Conservation (phyloP, 345 rosid species). For the Clarkia xantiana region DNA sequence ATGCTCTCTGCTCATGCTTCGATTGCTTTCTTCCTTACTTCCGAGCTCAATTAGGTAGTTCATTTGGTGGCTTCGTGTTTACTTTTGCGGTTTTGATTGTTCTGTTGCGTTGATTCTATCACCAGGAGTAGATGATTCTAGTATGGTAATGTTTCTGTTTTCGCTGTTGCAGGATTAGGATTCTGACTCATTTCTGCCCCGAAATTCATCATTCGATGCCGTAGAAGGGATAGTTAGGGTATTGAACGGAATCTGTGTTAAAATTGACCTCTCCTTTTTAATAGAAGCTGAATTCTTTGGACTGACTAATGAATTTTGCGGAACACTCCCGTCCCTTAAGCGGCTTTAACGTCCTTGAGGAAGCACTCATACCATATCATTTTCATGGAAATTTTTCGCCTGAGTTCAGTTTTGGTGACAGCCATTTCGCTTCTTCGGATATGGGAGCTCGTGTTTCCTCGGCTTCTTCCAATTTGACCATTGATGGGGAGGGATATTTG, state of each 20-base stretch:
- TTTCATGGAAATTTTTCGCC: constrained; percentile 4
- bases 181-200: too few relatives aligned
- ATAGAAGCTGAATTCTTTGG: constrained; percentile 9
- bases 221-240: too few relatives aligned
- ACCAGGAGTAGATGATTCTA: too few relatives aligned
- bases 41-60: too few relatives aligned
- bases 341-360: constrained; percentile 6
- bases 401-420: constrained; percentile 22
- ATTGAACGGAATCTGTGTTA: background rate
- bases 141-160: too few relatives aligned
- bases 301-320: background rate
- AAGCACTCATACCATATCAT: constrained; percentile 5
- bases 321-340: background rate
- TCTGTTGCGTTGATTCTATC: too few relatives aligned
- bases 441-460: constrained; percentile 14
- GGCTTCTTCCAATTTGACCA: constrained; percentile 4
- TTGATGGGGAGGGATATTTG: constrained; percentile 20
- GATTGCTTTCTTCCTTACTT: too few relatives aligned
- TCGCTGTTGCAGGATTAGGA: too few relatives aligned
- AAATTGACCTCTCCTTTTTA: background rate
- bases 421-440: constrained; percentile 12
- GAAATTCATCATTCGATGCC: too few relatives aligned
- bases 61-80: too few relatives aligned
- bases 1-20: too few relatives aligned
- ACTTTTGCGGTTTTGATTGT: too few relatives aligned